Percentiles rank a stretch among this genome's conserved stretches.
Conservation (phyloP, 2,329 filamentous ascomycete genomes). For the Penicillium palitans region DNA sequence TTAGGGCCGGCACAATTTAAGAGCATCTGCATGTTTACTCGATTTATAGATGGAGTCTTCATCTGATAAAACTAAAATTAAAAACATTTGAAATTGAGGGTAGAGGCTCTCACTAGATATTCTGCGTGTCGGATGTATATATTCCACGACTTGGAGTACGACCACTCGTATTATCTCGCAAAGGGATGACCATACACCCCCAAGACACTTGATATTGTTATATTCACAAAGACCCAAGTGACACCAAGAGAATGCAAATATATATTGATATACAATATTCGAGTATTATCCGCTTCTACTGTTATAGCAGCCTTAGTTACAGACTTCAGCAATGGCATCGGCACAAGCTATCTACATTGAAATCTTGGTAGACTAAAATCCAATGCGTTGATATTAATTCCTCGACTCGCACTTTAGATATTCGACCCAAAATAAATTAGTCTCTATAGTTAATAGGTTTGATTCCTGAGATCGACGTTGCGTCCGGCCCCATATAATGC, state of each 20-base stretch:
- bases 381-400: background rate
- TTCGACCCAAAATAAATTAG: background rate
- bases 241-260: background rate
- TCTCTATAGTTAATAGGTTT: background rate
- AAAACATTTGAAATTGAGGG: background rate
- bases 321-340: background rate
- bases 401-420: background rate
- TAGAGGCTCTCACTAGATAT: background rate
- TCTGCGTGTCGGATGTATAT: background rate
- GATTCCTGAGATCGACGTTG: background rate
- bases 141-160: background rate
- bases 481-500: background rate
- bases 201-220: background rate
- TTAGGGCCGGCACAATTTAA: constrained; percentile 5
- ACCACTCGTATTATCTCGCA: background rate
- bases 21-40: constrained; percentile 10
- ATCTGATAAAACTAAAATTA: background rate
- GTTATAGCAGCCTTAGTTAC: too few relatives aligned
- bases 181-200: background rate
- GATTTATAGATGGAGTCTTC: background rate
- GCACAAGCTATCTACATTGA: background rate
- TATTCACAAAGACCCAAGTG: background rate
- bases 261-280: background rate
- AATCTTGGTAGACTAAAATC: background rate
- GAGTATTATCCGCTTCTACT: background rate